A percentile compares a stretch with the other conserved stretches of the same genome.
phyloP scores from a whole-genome alignment of 192 early-diverging fungal species.

The Coemansia sp. region DNA sequence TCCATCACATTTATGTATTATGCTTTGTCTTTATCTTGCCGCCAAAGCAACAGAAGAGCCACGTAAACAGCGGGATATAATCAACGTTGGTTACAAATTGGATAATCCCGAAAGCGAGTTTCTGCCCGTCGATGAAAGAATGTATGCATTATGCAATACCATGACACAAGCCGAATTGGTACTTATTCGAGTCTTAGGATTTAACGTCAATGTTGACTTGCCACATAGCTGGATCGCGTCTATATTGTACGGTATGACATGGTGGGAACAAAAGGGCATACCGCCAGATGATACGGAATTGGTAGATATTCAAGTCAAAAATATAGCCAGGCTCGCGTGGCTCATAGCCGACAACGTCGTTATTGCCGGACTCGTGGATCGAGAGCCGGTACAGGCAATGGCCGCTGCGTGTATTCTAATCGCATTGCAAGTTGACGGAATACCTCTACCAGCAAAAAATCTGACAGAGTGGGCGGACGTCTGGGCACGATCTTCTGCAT shows the following conservation, averaged over 20 bases:
- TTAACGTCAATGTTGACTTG: conserved; percentile 35
- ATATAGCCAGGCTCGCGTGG: conserved; percentile 19
- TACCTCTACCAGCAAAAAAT: conserved; percentile 26
- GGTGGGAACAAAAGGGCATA: conserved; percentile 31
- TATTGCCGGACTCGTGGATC: conserved; percentile 25
- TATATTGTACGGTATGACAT: conserved; percentile 42
- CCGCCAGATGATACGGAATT: conserved; percentile 31
- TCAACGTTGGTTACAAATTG: conserved; percentile 32
- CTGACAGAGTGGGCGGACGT: conserved; percentile 32
- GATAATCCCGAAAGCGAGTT: conserved; percentile 12
- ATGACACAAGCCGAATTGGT: conserved; percentile 34
- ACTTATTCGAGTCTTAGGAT: conserved; percentile 26
- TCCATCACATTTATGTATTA: conserved; percentile 26
- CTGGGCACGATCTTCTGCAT: conserved; percentile 27
- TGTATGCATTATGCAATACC: conserved; percentile 25
- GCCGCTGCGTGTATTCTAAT: conserved; percentile 30
- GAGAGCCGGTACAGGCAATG: conserved; percentile 18
- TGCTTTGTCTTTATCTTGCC: conserved; percentile 42
- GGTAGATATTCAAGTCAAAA: conserved; percentile 26
- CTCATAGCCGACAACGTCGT: conserved; percentile 22
- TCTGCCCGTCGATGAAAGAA: conserved; percentile 7
- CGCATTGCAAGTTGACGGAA: conserved; percentile 8
- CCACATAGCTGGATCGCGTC: conserved; percentile 33
- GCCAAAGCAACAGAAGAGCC: conserved; percentile 48
- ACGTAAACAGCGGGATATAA: conserved; percentile 38